Evolutionary conservation across 2,329 filamentous ascomycete genomes (phyloP).

Genomic region (Pseudogymnoascus sp.): DNA sequence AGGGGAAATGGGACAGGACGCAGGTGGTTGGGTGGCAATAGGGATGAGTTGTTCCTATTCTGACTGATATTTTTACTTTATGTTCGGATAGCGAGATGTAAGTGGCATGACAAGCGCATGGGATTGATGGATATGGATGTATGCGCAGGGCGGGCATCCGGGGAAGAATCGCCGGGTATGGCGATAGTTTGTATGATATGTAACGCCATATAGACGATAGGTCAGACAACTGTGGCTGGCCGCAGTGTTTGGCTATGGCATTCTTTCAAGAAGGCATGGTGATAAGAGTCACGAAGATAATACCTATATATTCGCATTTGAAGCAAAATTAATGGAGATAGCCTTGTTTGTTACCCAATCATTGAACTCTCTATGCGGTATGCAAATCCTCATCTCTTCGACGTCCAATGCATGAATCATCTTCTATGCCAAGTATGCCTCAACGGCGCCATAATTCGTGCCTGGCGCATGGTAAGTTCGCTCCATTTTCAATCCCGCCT

Average conservation of each 20-base stretch:
- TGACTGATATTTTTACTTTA: not conserved
- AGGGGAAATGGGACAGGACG: conserved; percentile 20
- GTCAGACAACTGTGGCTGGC: not conserved
- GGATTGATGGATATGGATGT: not conserved
- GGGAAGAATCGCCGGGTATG: not conserved
- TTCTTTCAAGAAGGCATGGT: not conserved
- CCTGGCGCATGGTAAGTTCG: conserved; percentile 8
- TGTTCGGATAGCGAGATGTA: not conserved
- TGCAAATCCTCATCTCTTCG: not conserved
- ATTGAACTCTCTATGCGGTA: not conserved
- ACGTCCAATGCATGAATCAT: not conserved
- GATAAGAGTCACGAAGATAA: not conserved
- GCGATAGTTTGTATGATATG: conserved; percentile 1
- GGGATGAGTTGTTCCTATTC: not conserved
- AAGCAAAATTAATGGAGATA: not conserved
- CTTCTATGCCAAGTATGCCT: conserved; percentile 7
- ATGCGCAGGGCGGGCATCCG: not conserved
- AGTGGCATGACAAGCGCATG: not conserved
- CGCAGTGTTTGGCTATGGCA: not conserved
- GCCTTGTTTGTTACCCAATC: not conserved
- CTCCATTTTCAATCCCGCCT: conserved; percentile 10
- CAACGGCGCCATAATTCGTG: conserved; percentile 8
- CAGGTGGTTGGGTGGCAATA: conserved; percentile 23
- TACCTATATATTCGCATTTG: not conserved
- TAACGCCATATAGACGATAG: not conserved